phyloP scores from a whole-genome alignment of 2,329 filamentous ascomycete species.

The Alternaria gaisen region DNA sequence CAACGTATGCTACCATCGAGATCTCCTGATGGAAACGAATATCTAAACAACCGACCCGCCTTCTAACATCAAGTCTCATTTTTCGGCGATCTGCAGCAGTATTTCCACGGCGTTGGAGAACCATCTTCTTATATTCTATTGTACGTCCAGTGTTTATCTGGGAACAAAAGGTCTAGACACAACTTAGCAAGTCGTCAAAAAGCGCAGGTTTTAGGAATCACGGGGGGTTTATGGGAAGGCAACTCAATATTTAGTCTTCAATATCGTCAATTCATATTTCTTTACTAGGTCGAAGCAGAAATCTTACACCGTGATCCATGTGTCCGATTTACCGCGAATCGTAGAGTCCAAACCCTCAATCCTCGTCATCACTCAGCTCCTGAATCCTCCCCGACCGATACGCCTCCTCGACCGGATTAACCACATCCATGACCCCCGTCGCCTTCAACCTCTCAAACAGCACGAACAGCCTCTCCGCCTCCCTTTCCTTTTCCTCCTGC shows the following conservation, averaged over 20 bases:
- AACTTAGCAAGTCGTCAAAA: neutral
- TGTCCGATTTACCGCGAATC: too few relatives aligned
- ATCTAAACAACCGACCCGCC: neutral
- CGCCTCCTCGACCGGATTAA: constrained; percentile 80
- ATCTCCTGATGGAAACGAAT: neutral
- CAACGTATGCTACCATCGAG: neutral
- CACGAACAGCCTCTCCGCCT: constrained; percentile 89
- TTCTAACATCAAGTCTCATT: neutral
- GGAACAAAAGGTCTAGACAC: neutral
- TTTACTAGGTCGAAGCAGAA: neutral
- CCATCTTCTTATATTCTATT: neutral
- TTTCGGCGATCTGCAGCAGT: too few relatives aligned
- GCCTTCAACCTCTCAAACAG: constrained; percentile 83
- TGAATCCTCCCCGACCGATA: constrained; percentile 74
- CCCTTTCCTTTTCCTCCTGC: constrained; percentile 87
- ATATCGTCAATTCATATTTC: neutral
- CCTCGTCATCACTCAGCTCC: constrained; percentile 67
- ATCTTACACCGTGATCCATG: too few relatives aligned
- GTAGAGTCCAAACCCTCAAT: neutral
- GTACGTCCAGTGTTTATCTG: neutral
- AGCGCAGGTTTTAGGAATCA: neutral
- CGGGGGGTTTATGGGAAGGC: too few relatives aligned
- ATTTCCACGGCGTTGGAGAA: constrained; percentile 6
- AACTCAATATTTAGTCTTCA: neutral
- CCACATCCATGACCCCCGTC: constrained; percentile 78